Conservation (phyloP, 192 early-diverging fungal species). For the Entrophospora sp. region DNA sequence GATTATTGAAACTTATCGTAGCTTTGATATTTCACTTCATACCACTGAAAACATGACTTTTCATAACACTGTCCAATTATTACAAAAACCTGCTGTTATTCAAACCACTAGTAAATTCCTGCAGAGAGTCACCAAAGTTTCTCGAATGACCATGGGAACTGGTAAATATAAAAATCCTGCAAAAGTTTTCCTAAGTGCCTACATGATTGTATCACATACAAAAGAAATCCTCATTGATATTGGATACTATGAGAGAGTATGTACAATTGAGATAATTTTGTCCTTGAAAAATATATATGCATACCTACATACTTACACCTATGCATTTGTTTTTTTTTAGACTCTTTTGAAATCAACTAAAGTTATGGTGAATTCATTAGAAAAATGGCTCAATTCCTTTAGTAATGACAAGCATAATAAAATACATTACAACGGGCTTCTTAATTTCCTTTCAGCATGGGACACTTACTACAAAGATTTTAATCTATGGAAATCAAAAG, state of each 20-base stretch:
- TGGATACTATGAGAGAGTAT: conserved; percentile 47
- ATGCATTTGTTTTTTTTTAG: conserved; percentile 24
- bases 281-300: not conserved
- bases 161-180: conserved; percentile 40
- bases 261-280: not conserved
- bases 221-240: conserved; percentile 46
- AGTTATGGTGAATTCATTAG: conserved; percentile 26
- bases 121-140: conserved; percentile 12
- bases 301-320: not conserved
- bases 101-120: conserved; percentile 34
- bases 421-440: not conserved
- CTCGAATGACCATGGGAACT: conserved; percentile 8
- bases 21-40: not conserved
- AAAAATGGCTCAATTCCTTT: conserved; percentile 24
- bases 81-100: conserved; percentile 23
- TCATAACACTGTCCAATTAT: not conserved
- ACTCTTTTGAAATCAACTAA: conserved; percentile 26
- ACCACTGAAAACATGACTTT: not conserved
- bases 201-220: conserved; percentile 63
- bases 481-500: conserved; percentile 59
- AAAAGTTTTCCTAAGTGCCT: conserved; percentile 62
- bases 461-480: conserved; percentile 49
- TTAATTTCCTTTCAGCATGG: conserved; percentile 41
- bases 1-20: not conserved
- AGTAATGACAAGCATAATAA: conserved; percentile 6